Conservation (phyloP, 2,329 filamentous ascomycete species). For the Colletotrichum somersetense region DNA sequence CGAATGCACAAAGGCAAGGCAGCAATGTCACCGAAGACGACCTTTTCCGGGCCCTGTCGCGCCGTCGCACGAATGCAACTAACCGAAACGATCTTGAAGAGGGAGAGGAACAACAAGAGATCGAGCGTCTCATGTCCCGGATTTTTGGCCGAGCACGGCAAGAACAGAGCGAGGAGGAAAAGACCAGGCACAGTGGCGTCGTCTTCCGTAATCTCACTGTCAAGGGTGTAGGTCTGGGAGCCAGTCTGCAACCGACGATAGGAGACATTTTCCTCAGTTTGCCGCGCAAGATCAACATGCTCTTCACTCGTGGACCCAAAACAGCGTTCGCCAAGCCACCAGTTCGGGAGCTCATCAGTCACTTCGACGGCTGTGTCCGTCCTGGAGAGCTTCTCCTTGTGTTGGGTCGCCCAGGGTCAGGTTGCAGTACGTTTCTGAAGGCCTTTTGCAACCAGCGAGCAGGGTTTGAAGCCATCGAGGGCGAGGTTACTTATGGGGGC, state of each 20-base stretch:
- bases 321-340: conserved; percentile 53
- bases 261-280: conserved; percentile 51
- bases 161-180: conserved; percentile 75
- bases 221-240: conserved; percentile 76
- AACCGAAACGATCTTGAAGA: conserved; percentile 55
- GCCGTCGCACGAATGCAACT: conserved; percentile 57
- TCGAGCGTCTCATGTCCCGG: conserved; percentile 73
- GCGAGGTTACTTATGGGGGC: conserved; percentile 74
- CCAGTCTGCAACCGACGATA: conserved; percentile 62
- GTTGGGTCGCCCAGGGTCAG: conserved; percentile 67
- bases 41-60: conserved; percentile 62
- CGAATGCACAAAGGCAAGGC: conserved; percentile 44
- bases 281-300: conserved; percentile 46
- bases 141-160: conserved; percentile 78
- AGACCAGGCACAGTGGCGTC: conserved; percentile 77
- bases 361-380: conserved; percentile 68
- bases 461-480: conserved; percentile 73
- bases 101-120: conserved; percentile 59
- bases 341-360: conserved; percentile 55
- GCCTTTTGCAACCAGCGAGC: conserved; percentile 78
- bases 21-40: conserved; percentile 61
- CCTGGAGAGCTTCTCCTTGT: conserved; percentile 70
- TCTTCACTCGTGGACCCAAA: conserved; percentile 47
- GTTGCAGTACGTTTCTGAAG: conserved; percentile 69
- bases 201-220: conserved; percentile 79